phyloP scores from a whole-genome alignment of 371 early-diverging fungal genomes.

The Mycotypha africana region DNA sequence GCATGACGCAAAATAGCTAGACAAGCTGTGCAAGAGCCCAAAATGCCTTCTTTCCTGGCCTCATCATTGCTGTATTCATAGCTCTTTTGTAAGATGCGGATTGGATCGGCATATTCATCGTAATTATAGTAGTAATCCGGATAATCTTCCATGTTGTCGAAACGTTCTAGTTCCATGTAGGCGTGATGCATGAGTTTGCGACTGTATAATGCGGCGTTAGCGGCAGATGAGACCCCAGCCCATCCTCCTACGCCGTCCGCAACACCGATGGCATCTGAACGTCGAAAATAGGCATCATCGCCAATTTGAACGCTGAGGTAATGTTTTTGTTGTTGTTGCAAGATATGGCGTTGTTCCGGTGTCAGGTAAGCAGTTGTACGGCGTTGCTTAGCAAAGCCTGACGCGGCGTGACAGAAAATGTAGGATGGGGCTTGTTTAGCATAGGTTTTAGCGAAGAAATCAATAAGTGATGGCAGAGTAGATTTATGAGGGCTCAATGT shows the following conservation, averaged over 20 bases:
- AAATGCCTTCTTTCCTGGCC: conserved; percentile 31
- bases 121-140: conserved; percentile 22
- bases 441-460: conserved; percentile 16
- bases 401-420: conserved; percentile 65
- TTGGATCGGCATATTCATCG: conserved; percentile 53
- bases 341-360: conserved; percentile 19
- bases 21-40: conserved; percentile 88
- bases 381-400: conserved; percentile 67
- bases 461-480: too few species aligned
- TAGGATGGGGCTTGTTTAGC: conserved; percentile 41
- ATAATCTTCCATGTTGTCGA: conserved; percentile 34
- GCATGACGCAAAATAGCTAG: conserved; percentile 78
- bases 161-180: conserved; percentile 68
- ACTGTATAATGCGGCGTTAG: conserved; percentile 83
- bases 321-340: conserved; percentile 1
- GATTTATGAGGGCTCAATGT: too few species aligned
- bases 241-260: conserved; percentile 82
- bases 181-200: conserved; percentile 90
- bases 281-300: conserved; percentile 71
- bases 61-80: conserved; percentile 42
- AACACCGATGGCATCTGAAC: conserved; percentile 70
- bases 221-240: conserved; percentile 53
- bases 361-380: conserved; percentile 21
- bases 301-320: conserved; percentile 60
- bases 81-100: conserved; percentile 62